A percentile compares a stretch with the other conserved stretches of the same genome.
Conservation (phyloP, 768 basidiomycete genomes). For the Podaxis sp. region DNA sequence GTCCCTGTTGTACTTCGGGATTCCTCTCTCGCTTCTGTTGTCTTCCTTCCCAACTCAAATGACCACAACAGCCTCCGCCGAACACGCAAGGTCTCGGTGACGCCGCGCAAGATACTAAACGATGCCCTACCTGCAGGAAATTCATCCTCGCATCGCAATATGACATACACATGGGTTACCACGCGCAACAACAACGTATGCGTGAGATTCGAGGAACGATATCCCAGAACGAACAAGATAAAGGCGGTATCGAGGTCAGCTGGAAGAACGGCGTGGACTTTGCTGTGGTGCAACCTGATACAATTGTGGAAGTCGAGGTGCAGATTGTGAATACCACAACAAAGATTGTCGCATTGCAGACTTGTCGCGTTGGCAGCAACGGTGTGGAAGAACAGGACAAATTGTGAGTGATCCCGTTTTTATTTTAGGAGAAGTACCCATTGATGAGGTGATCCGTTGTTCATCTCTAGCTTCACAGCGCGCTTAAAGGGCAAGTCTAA, state of each 20-base stretch:
- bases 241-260: slow-evolving; percentile 42
- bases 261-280: slow-evolving; percentile 43
- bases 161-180: slow-evolving; percentile 28
- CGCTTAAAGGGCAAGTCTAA: slow-evolving; percentile 29
- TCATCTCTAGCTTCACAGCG: slow-evolving; percentile 29
- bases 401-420: slow-evolving; percentile 20
- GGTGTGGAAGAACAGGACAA: slow-evolving; percentile 21
- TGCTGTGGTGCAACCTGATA: slow-evolving; percentile 39
- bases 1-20: neutral
- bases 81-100: neutral
- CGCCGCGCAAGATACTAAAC: slow-evolving; percentile 11
- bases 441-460: neutral
- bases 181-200: slow-evolving; percentile 27
- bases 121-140: slow-evolving; percentile 26
- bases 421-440: neutral
- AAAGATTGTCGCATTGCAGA: slow-evolving; percentile 20
- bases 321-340: slow-evolving; percentile 23
- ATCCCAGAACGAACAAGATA: slow-evolving; percentile 44
- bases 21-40: neutral
- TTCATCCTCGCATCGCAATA: slow-evolving; percentile 22
- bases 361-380: slow-evolving; percentile 23
- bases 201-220: slow-evolving; percentile 30
- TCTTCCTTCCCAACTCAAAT: neutral
- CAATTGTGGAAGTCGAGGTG: slow-evolving; percentile 25
- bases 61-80: slow-evolving; percentile 1